Evolutionary conservation across 164 flowering plant genomes (phyloP).

Genomic region (Dillenia suffruticosa): DNA sequence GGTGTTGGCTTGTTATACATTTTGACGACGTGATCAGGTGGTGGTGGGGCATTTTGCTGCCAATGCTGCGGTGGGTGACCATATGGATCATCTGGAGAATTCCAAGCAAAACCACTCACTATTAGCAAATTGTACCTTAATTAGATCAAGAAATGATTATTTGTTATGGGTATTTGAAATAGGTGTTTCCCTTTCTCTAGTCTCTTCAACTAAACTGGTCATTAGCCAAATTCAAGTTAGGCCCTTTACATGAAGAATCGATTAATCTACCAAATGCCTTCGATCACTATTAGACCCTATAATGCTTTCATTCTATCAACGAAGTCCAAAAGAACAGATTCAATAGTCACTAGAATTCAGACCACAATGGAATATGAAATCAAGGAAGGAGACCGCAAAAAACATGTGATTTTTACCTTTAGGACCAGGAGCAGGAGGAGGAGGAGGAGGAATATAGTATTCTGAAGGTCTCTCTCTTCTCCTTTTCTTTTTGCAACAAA

Average conservation of each 20-base stretch:
- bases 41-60: constrained; percentile 62
- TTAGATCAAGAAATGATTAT: no score
- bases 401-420: constrained; percentile 32
- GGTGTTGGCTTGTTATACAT: constrained; percentile 46
- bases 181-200: no score
- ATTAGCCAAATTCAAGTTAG: no score
- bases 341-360: no score
- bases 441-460: constrained; percentile 39
- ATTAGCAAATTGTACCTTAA: no score
- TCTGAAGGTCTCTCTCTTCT: constrained; percentile 31
- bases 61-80: constrained; percentile 46
- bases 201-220: no score
- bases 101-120: background rate
- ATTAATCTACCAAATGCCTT: no score
- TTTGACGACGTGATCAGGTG: constrained; percentile 36
- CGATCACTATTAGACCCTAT: no score
- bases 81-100: constrained; percentile 34
- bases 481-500: constrained; percentile 55
- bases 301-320: no score
- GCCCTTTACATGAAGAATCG: no score
- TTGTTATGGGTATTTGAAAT: no score
- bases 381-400: background rate
- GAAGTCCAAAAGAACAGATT: no score
- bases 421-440: constrained; percentile 23
- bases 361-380: background rate